A percentile compares a stretch with the other conserved stretches of the same genome.
Conservation (phyloP, 441 rosid species). For the Populus hybrid region DNA sequence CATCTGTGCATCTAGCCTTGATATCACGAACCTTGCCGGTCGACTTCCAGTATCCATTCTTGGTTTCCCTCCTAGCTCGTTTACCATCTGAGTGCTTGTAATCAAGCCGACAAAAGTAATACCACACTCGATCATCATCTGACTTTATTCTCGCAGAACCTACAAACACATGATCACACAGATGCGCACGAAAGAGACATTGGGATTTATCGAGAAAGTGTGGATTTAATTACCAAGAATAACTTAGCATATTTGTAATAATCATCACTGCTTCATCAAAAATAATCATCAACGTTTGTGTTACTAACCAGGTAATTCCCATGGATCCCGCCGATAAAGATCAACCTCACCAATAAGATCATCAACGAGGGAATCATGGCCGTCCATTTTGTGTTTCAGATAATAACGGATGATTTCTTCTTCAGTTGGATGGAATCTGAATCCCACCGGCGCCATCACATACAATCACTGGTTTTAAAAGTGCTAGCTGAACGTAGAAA, state of each 20-base stretch:
- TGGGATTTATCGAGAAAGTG: neutral
- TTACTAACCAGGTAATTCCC: conserved; percentile 14
- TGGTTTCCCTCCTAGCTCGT: conserved; percentile 24
- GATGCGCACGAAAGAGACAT: neutral
- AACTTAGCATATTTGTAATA: too few relatives aligned
- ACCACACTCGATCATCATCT: conserved; percentile 25
- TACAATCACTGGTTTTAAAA: neutral
- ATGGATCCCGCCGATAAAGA: conserved; percentile 15
- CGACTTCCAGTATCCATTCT: conserved; percentile 33
- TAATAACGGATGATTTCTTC: conserved; percentile 29
- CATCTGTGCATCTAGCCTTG: neutral
- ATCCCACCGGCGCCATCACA: conserved; percentile 8
- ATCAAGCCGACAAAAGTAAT: conserved; percentile 15
- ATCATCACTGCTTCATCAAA: neutral
- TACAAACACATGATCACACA: neutral
- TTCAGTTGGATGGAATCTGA: conserved; percentile 34
- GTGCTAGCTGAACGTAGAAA: neutral
- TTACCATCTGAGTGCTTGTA: conserved; percentile 4
- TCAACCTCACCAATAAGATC: conserved; percentile 1
- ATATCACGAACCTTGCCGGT: conserved; percentile 25
- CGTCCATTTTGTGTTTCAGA: conserved; percentile 19
- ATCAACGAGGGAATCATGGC: conserved; percentile 5
- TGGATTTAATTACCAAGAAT: neutral
- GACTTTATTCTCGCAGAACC: neutral
- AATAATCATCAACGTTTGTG: neutral